Evolutionary conservation across 2,329 filamentous ascomycete species (phyloP).

Genomic region (Sordariomycetes sp.): DNA sequence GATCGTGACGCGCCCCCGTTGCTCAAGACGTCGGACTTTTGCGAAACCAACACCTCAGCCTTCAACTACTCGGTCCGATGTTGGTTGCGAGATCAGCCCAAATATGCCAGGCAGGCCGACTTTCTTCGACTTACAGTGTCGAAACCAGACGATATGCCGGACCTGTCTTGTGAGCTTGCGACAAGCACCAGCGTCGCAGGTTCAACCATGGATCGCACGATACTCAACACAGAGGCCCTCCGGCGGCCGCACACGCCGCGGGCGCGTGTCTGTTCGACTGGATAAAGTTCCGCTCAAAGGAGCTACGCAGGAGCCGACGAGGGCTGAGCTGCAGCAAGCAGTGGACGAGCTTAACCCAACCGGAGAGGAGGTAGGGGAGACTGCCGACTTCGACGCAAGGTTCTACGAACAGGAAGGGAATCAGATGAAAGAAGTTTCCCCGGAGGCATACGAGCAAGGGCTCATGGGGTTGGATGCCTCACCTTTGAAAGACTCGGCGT

Average conservation of each 20-base stretch:
- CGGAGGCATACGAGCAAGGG: constrained; percentile 30
- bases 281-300: too few species aligned
- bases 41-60: too few species aligned
- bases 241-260: too few species aligned
- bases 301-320: constrained; percentile 1
- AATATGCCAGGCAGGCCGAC: constrained; percentile 26
- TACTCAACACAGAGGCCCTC: constrained; percentile 21
- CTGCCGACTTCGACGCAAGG: constrained; percentile 22
- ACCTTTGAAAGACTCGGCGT: constrained; percentile 23
- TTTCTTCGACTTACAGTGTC: constrained; percentile 22
- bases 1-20: constrained; percentile 1
- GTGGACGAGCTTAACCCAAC: constrained; percentile 11
- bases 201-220: constrained; percentile 16
- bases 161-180: constrained; percentile 23
- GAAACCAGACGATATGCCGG: constrained; percentile 25
- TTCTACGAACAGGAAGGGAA: constrained; percentile 38
- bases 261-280: too few species aligned
- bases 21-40: too few species aligned
- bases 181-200: constrained; percentile 10
- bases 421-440: constrained; percentile 24
- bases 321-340: constrained; percentile 4
- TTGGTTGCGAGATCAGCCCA: not conserved
- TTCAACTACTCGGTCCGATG: not conserved
- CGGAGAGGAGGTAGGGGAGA: not conserved
- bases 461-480: constrained; percentile 24